Conservation (phyloP, 2,329 filamentous ascomycete species). For the Pyrenophora tritici-repentis region DNA sequence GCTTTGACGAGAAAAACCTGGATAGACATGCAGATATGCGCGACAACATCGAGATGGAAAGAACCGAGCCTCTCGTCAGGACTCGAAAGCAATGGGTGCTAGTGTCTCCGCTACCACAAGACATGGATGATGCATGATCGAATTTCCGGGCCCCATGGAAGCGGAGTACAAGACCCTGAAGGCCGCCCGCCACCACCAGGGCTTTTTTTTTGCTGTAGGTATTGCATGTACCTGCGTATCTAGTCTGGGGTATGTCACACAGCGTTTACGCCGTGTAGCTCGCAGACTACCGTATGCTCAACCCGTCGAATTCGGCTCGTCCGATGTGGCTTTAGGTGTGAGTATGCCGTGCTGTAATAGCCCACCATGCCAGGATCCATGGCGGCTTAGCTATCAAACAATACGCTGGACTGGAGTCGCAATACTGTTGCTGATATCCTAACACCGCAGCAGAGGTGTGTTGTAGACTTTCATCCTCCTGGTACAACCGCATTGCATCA, state of each 20-base stretch:
- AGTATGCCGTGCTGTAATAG: too few species aligned
- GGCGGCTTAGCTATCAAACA: too few species aligned
- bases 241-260: constrained; percentile 1
- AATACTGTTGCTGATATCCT: too few species aligned
- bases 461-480: too few species aligned
- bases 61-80: not conserved
- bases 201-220: not conserved
- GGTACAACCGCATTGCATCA: too few species aligned
- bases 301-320: too few species aligned
- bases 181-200: constrained; percentile 6
- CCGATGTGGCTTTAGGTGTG: too few species aligned
- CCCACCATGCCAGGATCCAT: too few species aligned
- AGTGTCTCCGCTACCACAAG: constrained; percentile 12
- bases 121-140: constrained; percentile 23
- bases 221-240: constrained; percentile 20
- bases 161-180: constrained; percentile 18
- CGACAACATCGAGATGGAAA: not conserved
- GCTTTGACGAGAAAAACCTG: constrained; percentile 10
- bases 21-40: not conserved
- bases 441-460: too few species aligned
- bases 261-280: not conserved
- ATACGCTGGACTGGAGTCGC: too few species aligned
- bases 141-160: constrained; percentile 19
- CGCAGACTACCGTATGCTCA: too few species aligned
- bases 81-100: constrained; percentile 3